Base-by-base conservation (phyloP, 2,329 filamentous ascomycete species). In the Trichoderma sp. region DNA sequence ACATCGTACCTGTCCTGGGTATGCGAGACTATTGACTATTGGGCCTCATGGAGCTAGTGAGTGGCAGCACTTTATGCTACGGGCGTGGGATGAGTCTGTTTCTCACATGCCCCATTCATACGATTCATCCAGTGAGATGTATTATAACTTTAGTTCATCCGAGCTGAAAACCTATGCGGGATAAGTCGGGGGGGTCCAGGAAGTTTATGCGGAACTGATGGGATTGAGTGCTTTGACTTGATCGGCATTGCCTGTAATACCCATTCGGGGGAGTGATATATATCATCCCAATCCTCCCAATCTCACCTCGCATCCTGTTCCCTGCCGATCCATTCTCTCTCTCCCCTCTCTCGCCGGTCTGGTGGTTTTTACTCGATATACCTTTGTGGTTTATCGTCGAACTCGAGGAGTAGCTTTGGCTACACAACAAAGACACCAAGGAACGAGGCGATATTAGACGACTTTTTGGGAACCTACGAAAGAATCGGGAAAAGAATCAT, bases 41-140 rank as follows among this genome's bases (percentile, higher is more conserved):
- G 56, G 67, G 15, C 57, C 15, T 69, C 39, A 18, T 21, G 57
- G 36, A n/a, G 56, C 56, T 51, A 61, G 53, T 26, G 21, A 18
- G 32, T n/a, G 14, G 21, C 66, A 61, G 30, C 39, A 43, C 36
- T 36, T 28, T 39, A 39, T 62, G 21, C 39, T 51, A 7, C 34
- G n/a, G 70, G 57, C 67, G 67, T 70, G 67, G 67, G 67, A 62
- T 62, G 57, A 34, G 28, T 26, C 36, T 12, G 63, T 18, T 67
- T 67, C 47, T 66, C 30, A 34, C 63, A 34, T 66, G 63, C 30
- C 64, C 39, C 57, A 11, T 61, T 34, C 28, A 32, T 53, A 8
- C 15, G n/a, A n/a, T 36, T 62, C 21, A 62, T 62, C 67, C 57
- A 70, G 67, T 51, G 57, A 60, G 0, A 3, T 36, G 14, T 6